Base-by-base conservation (phyloP, 225 moss, liverwort and hornwort species). In the Sphagnum tenellum region DNA sequence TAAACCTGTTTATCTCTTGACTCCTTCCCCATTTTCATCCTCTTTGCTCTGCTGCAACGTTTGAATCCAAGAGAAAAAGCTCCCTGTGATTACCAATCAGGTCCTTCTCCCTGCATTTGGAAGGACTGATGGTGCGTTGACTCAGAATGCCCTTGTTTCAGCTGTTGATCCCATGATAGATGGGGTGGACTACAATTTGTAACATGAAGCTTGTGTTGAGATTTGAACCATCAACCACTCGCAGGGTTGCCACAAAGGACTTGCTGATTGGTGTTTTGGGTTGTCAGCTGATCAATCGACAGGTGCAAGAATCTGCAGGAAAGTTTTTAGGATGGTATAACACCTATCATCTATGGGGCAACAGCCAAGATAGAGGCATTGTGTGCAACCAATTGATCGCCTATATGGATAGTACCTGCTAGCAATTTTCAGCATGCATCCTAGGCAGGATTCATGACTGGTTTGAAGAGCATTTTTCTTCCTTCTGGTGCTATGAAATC, bases 381-480 rank as follows among this genome's bases (percentile, higher is more conserved):
- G 80, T 98, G 49, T 85, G 92, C 50, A 90, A 93, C 68, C 86
- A 92, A 49, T 87, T 98, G 59, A 73, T 92, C 54, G 87, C 87
- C 5, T 98, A 90, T 49, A 92, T 98, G 96, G 96, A 98, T 77
- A 70, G 77, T 59, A 90, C 90, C 12, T 98, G 96, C 72, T 98
- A 83, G 69, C 29, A 29, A 29, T 29, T 29, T 29, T 29, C 29
- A 29, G 29, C 29, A 29, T 29, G 29, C 1, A 1, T 29, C 29
- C 29, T 29, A 29, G 29, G 29, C 29, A 29, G 29, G 29, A 29
- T 29, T 29, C 29, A 29, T 29, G 29, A 29, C 29, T 29, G 29
- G 29, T 29, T 29, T 29, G 29, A 29, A 29, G 29, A 29, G 29
- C 29, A 29, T 29, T 29, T 29, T 29, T 29, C 29, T 29, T 29